Evolutionary conservation across 768 basidiomycete genomes (phyloP).

Genomic region (Dacryopinax primogenitus): DNA sequence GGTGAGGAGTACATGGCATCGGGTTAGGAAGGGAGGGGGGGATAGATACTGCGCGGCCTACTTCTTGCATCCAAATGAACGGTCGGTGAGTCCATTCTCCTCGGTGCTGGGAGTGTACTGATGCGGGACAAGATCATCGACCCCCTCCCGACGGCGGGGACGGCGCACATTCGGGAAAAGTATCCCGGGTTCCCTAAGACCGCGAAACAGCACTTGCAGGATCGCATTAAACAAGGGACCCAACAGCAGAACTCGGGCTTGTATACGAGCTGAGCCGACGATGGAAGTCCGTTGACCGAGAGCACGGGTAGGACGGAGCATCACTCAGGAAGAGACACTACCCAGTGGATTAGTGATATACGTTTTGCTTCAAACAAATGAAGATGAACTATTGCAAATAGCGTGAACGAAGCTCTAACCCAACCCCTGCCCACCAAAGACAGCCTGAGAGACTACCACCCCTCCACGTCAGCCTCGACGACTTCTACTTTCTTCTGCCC

Average conservation of each 20-base stretch:
- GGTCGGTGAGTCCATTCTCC: neutral
- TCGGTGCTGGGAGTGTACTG: too few relatives aligned
- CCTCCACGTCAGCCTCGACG: neutral
- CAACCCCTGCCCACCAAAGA: too few relatives aligned
- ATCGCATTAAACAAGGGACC: neutral
- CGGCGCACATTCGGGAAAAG: neutral
- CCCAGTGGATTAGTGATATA: too few relatives aligned
- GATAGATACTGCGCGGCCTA: slow-evolving; percentile 1
- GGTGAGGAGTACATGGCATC: slow-evolving; percentile 2
- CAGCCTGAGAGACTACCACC: too few relatives aligned
- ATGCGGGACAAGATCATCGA: neutral
- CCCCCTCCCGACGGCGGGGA: neutral
- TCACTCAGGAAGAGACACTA: too few relatives aligned
- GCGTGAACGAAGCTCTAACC: too few relatives aligned
- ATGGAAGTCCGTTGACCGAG: too few relatives aligned
- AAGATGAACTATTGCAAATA: too few relatives aligned
- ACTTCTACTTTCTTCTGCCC: slow-evolving; percentile 4
- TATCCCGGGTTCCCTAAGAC: slow-evolving; percentile 2
- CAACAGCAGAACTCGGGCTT: neutral
- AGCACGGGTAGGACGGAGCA: too few relatives aligned
- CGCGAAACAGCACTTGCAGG: slow-evolving; percentile 2
- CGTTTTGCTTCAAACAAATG: too few relatives aligned
- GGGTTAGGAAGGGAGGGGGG: neutral
- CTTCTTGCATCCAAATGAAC: slow-evolving; percentile 5
- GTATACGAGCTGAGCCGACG: too few relatives aligned